Conservation (phyloP, 1,284 basidiomycete genomes). For the Erythrobasidium hasegawianum region DNA sequence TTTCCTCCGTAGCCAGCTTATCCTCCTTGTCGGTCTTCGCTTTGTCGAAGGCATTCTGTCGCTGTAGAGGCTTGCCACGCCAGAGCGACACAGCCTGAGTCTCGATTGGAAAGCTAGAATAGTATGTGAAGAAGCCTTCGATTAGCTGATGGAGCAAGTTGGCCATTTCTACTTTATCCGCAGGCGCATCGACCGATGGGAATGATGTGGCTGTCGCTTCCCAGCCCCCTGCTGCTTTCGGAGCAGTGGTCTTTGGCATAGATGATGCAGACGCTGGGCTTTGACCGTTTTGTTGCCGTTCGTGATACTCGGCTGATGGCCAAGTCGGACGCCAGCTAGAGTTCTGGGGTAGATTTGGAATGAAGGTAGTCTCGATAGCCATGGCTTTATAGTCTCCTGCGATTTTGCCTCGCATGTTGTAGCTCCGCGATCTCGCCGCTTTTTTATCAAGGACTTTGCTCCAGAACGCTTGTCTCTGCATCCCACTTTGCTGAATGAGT, state of each 20-base stretch:
- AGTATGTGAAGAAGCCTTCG: slow-evolving; percentile 33
- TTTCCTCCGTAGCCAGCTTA: not conserved
- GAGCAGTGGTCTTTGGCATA: not conserved
- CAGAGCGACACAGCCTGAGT: slow-evolving; percentile 25
- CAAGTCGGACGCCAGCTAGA: not conserved
- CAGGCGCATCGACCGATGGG: not conserved
- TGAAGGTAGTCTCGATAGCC: slow-evolving; percentile 29
- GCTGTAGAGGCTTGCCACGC: slow-evolving; percentile 18
- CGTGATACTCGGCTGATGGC: not conserved
- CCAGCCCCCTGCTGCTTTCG: slow-evolving; percentile 8
- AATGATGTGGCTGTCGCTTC: slow-evolving; percentile 9
- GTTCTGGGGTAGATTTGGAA: not conserved
- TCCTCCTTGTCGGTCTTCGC: slow-evolving; percentile 8
- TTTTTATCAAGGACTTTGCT: slow-evolving; percentile 26
- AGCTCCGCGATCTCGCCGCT: not conserved
- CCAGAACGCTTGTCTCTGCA: slow-evolving; percentile 20
- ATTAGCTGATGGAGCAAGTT: slow-evolving; percentile 7
- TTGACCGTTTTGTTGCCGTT: not conserved
- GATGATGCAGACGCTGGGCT: not conserved
- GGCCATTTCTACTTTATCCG: not conserved
- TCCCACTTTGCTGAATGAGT: slow-evolving; percentile 40
- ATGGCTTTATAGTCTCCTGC: slow-evolving; percentile 24
- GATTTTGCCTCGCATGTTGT: not conserved
- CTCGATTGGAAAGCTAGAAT: slow-evolving; percentile 20
- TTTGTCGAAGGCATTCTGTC: not conserved